Base-by-base conservation (phyloP, 2,329 filamentous ascomycete species). In the Ceratocystis destructans region DNA sequence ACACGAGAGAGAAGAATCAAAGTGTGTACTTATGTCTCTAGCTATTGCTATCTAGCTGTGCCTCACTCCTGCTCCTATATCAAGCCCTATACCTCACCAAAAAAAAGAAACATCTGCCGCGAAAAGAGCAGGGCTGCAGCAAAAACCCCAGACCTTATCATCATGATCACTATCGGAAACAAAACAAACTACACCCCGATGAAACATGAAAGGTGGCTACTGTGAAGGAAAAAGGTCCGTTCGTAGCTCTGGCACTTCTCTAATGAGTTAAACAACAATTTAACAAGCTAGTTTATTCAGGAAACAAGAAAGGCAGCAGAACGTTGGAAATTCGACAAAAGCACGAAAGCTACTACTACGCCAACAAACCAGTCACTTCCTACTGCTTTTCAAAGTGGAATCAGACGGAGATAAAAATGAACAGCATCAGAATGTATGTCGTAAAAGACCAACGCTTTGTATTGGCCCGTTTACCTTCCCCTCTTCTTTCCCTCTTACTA, bases 131-230 rank as follows among this genome's bases (percentile, higher is more conserved):
- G 25, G 53, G 53, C 53, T 33, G 15, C 53, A 57, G 31, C 28
- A 28, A 12, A 28, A 33, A 57, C 25, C 53, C 53, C 31, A 22
- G 53, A 15, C 53, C 17, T 33, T 57, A 57, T 57, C 6, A 31
- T 31, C 25, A 31, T 31, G 5, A 22, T 20, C 8, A 48, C n/a
- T 20, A 31, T 22, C 53, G 53, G 22, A 33, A 57, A 33, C 53
- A 57, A 57, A 57, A 57, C 53, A 31, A 57, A 31, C 53, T 31
- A 57, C 53, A 31, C 28, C 53, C 53, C 53, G 53, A 31, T 57
- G 53, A 57, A 57, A 57, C 53, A 57, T 31, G 53, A 1, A 17
- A 25, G 8, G 3, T n/a, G 17, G 15, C 2, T 22, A 33, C 3
- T 12, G 53, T 33, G 25, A 17, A 57, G 5, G 37, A 6, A 57